Percentiles rank a stretch among this genome's conserved stretches.
Conservation (phyloP, 495 filamentous ascomycete genomes). For the Penicillium angulare region DNA sequence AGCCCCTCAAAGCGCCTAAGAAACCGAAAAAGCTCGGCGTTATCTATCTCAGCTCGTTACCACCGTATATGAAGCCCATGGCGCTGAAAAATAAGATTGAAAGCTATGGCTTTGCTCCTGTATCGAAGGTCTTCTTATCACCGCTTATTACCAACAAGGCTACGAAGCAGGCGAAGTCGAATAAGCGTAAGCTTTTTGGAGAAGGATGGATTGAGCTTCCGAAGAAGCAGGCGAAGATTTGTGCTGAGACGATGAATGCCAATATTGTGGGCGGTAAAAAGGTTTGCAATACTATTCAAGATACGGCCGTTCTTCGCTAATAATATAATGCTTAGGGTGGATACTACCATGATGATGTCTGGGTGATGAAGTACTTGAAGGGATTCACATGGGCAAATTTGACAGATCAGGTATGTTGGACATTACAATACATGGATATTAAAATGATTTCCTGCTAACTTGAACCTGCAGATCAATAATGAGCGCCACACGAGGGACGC, state of each 20-base stretch:
- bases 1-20: constrained; percentile 25
- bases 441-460: constrained; percentile 82
- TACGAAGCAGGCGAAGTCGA: constrained; percentile 61
- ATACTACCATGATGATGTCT: constrained; percentile 91
- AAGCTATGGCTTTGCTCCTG: constrained; percentile 63
- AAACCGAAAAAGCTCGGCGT: constrained; percentile 18
- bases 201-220: constrained; percentile 95
- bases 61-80: constrained; percentile 90
- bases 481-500: constrained; percentile 83
- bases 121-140: constrained; percentile 83
- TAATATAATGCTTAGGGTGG: constrained; percentile 43
- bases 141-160: constrained; percentile 68
- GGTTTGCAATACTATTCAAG: not conserved
- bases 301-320: not conserved
- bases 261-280: constrained; percentile 66
- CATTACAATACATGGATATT: constrained; percentile 24
- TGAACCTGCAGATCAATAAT: constrained; percentile 65
- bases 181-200: constrained; percentile 81
- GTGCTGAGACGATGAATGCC: constrained; percentile 82
- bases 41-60: constrained; percentile 68
- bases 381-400: constrained; percentile 46
- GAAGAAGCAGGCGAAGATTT: constrained; percentile 73
- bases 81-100: constrained; percentile 77
- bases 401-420: not conserved
- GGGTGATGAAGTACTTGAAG: constrained; percentile 75